Evolutionary conservation across 2,329 filamentous ascomycete species (phyloP).

Genomic region (Leptosphaerulina australis): DNA sequence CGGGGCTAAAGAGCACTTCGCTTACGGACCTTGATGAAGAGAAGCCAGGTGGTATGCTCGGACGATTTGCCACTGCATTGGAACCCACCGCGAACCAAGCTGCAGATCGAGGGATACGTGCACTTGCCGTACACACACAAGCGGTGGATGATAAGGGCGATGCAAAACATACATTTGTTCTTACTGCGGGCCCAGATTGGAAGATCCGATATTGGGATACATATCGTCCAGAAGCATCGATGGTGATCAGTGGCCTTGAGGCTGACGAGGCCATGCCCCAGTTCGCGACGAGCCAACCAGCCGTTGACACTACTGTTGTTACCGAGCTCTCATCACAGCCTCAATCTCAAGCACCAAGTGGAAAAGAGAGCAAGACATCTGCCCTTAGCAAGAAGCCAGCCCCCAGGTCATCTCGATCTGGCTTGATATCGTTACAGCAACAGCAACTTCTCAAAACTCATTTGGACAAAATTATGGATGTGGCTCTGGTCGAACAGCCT

Average conservation of each 20-base stretch:
- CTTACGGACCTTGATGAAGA: conserved; percentile 92
- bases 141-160: conserved; percentile 72
- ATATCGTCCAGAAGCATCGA: conserved; percentile 74
- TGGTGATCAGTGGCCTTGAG: conserved; percentile 78
- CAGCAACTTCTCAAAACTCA: conserved; percentile 85
- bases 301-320: conserved; percentile 50
- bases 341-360: conserved; percentile 20
- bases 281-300: conserved; percentile 57
- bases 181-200: conserved; percentile 88
- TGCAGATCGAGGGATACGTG: conserved; percentile 72
- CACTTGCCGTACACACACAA: conserved; percentile 75
- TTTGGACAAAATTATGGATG: conserved; percentile 84
- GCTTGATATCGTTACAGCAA: conserved; percentile 91
- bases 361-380: conserved; percentile 36
- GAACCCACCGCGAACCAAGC: conserved; percentile 55
- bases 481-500: conserved; percentile 84
- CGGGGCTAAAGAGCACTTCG: conserved; percentile 61
- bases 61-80: conserved; percentile 78
- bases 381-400: conserved; percentile 45
- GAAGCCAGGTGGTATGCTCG: conserved; percentile 80
- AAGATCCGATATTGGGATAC: conserved; percentile 96
- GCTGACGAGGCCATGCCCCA: conserved; percentile 73
- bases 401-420: conserved; percentile 69
- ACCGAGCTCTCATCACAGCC: conserved; percentile 45
- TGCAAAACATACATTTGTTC: conserved; percentile 76